These are phyloP conservation scores for Calonectria crousiana DNA, from an alignment of 2,329 filamentous ascomycete species.

Conservation along the genomic window DNA sequence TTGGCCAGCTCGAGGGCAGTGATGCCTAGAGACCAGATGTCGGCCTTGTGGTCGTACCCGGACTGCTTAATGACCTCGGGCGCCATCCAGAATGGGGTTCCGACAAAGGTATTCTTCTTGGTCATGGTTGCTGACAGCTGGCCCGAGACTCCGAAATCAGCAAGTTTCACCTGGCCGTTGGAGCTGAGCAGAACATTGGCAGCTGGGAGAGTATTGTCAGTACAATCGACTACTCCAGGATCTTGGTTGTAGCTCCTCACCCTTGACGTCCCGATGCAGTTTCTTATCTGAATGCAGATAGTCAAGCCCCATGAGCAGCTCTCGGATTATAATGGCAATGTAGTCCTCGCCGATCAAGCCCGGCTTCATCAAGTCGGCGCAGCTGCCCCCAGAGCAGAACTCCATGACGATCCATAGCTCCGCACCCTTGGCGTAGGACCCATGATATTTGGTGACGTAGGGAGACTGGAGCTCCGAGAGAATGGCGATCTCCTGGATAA, in stretches of 20 bases:
- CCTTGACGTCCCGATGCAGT: conserved; percentile 95
- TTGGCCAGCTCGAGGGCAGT: conserved; percentile 92
- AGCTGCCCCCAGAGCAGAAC: conserved; percentile 96
- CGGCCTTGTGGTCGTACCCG: conserved; percentile 96
- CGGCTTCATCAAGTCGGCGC: conserved; percentile 94
- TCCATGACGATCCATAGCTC: conserved; percentile 99
- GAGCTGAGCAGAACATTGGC: conserved; percentile 92
- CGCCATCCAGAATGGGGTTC: conserved; percentile 99
- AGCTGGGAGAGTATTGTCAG: conserved; percentile 62
- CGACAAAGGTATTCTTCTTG: conserved; percentile 99
- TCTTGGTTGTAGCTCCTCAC: conserved; percentile 57
- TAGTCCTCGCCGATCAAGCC: conserved; percentile 93
- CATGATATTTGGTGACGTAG: conserved; percentile 97
- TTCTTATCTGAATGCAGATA: conserved; percentile 97
- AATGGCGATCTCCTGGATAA: conserved; percentile 98
- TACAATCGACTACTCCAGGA: not conserved
- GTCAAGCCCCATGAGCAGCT: conserved; percentile 89
- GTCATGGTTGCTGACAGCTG: conserved; percentile 98
- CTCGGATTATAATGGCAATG: conserved; percentile 93
- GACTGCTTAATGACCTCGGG: conserved; percentile 99
- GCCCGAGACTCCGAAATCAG: conserved; percentile 96
- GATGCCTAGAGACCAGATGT: conserved; percentile 97
- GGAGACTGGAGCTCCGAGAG: conserved; percentile 95
- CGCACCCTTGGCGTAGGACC: conserved; percentile 94
- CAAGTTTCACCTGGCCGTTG: conserved; percentile 95